Base-by-base conservation (phyloP, 352 stramenopile genomes). In the Elongisporangium prolatum region DNA sequence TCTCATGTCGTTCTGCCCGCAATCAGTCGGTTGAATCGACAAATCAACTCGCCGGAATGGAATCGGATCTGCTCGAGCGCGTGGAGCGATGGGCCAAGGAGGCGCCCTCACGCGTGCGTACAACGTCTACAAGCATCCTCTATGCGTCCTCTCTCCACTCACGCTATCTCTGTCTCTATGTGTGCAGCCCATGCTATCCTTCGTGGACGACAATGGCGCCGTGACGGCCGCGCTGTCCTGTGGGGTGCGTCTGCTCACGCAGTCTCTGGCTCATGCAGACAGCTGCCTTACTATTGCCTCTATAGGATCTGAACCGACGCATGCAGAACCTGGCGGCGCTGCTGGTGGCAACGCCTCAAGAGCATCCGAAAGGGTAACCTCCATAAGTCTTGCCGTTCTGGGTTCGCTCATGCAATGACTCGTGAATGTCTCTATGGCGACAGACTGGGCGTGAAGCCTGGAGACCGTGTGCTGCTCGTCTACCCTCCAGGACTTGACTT, bases 401-500 rank as follows among this genome's bases (percentile, higher is more conserved):
- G 5, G n/a, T 14, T 16, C 44, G 50, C 38, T 48, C 28, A n/a
- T 7, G 8, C 44, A 28, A 1, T 37, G 14, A 14, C 55, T 50
- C 25, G 40, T 65, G 34, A 22, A 9, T n/a, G 4, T 54, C 59
- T 67, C 25, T 55, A 17, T 60, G 25, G 17, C 16, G 11, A 9
- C 57, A 92, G 85, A 37, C 56, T 92, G 34, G 77, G 75, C 1
- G 50, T 93, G 14, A 74, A 84, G 49, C 60, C 70, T 20, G 91
- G 85, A 10, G 83, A 95, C 48, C 84, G 80, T 37, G 91, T 97
- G 18, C 68, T 99, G 38, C 80, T 99, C 21, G 96, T 99, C 24
- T 99, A 99, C 66, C 95, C 97, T 24, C 98, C 98, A 9, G 96
- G 87, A 0, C 78, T 99, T 10, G 93, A 99, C 54, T 99, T 99